A percentile compares a stretch with the other conserved stretches of the same genome.
phyloP scores from a whole-genome alignment of 2,329 filamentous ascomycete genomes.

The Pleomassaria siparia region DNA sequence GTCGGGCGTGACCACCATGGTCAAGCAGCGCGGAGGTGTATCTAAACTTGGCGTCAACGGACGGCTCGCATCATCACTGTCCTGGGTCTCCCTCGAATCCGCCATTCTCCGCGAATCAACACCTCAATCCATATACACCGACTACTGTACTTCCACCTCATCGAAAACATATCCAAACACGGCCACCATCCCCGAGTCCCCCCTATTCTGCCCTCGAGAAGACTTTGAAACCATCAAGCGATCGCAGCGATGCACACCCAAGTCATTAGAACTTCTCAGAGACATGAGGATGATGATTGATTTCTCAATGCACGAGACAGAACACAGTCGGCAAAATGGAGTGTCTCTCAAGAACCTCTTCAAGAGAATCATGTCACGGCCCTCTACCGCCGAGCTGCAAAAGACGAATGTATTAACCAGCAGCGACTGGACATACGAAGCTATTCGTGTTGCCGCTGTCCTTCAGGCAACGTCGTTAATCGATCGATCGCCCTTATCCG shows the following conservation, averaged over 20 bases:
- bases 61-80: constrained; percentile 32
- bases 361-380: constrained; percentile 24
- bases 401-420: constrained; percentile 14
- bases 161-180: constrained; percentile 17
- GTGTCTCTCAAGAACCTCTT: constrained; percentile 19
- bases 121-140: constrained; percentile 29
- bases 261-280: constrained; percentile 25
- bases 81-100: constrained; percentile 35
- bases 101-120: constrained; percentile 34
- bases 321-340: constrained; percentile 18
- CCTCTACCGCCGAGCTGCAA: constrained; percentile 12
- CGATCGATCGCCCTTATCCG: constrained; percentile 26
- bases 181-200: constrained; percentile 37
- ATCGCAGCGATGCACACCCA: constrained; percentile 15
- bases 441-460: constrained; percentile 33
- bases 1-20: constrained; percentile 32
- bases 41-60: constrained; percentile 32
- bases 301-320: constrained; percentile 26
- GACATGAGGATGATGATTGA: constrained; percentile 35
- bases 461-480: constrained; percentile 38
- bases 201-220: constrained; percentile 34
- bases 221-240: constrained; percentile 31
- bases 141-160: constrained; percentile 22
- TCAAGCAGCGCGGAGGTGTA: constrained; percentile 38
- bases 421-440: constrained; percentile 38